Evolutionary conservation across 148 eudicot genomes (phyloP), one percentile per base, ranked within the genome.

Genomic region (Fallopia convolvulus): DNA sequence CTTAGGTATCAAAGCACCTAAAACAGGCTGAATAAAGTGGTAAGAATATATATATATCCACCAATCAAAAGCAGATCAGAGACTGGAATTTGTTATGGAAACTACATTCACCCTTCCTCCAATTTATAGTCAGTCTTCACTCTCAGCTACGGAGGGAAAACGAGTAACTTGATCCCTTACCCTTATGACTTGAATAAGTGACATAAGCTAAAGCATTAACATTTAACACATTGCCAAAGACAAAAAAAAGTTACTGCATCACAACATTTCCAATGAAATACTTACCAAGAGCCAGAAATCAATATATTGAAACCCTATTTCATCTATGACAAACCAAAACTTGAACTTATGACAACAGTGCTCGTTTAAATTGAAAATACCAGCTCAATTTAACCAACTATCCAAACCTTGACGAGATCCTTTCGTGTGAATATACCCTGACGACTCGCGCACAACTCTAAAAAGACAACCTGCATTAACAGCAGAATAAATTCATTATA

Each of bases 391-490:
- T 26, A 26, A 26, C 30, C 30, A 26, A 26, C 30, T 26, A 23
- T 21, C 73, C 80, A 13, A 15, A 90, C 99, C 99, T 89, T 91
- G 30, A 26, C 1, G 21, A 92, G 76, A 80, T 90, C 85, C 68
- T 83, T 89, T 74, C 88, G 93, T 60, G 88, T 85, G 74, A 95
- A 97, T 75, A 90, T 75, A 75, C 89, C 78, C 80, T 91, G 88
- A 48, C 99, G 97, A 79, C 93, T 87, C 70, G 99, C 76, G 80
- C 98, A 93, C 71, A 95, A 80, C 86, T 95, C 99, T 88, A 95
- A 86, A 83, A 90, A 95, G 39, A 95, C 99, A 81, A 86, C 97
- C 99, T 95, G 85, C 13, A 48, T 40, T 8, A 10, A 76, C 26
- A 83, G 46, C 58, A 53, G 32, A 18, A 75, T 0, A 26, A 7